These are phyloP conservation scores for Taphrina betulina DNA, from an alignment of 1,139 yeast species.

Conservation along the genomic window DNA sequence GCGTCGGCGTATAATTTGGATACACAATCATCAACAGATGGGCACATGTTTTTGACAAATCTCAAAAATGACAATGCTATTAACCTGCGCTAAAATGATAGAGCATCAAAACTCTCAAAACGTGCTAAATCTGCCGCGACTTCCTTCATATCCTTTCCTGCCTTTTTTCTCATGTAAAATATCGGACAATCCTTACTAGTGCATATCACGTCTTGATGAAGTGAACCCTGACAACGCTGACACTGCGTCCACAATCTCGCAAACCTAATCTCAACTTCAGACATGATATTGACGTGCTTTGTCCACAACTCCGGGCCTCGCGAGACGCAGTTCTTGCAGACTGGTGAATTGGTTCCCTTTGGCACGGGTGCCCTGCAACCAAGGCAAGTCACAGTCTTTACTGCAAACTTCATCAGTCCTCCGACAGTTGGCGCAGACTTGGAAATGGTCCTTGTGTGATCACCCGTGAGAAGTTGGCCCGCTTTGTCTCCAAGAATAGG, in stretches of 20 bases:
- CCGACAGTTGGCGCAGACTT: conserved; percentile 67
- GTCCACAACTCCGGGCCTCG: conserved; percentile 78
- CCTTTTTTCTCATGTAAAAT: conserved; percentile 94
- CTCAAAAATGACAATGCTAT: not conserved
- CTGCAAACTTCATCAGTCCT: conserved; percentile 87
- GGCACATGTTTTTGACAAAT: no score
- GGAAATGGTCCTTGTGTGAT: conserved; percentile 76
- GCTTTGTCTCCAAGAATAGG: conserved; percentile 94
- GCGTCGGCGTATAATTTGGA: no score
- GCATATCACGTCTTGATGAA: conserved; percentile 93
- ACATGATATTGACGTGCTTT: conserved; percentile 73
- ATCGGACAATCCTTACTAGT: conserved; percentile 96
- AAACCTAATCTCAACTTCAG: conserved; percentile 75
- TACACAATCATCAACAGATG: no score
- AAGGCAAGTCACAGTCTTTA: conserved; percentile 82
- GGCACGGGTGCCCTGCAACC: conserved; percentile 81
- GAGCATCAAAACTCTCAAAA: conserved; percentile 21
- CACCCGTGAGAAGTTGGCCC: conserved; percentile 67
- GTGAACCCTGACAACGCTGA: conserved; percentile 93
- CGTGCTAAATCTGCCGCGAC: conserved; percentile 22
- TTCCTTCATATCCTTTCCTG: conserved; percentile 31
- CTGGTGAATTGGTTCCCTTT: conserved; percentile 63
- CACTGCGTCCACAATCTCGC: conserved; percentile 97
- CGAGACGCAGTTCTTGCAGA: conserved; percentile 75
- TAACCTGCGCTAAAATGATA: not conserved